Evolutionary conservation across 768 basidiomycete genomes (phyloP), one percentile per base, ranked within the genome.

Genomic region (Panellus pusillus): DNA sequence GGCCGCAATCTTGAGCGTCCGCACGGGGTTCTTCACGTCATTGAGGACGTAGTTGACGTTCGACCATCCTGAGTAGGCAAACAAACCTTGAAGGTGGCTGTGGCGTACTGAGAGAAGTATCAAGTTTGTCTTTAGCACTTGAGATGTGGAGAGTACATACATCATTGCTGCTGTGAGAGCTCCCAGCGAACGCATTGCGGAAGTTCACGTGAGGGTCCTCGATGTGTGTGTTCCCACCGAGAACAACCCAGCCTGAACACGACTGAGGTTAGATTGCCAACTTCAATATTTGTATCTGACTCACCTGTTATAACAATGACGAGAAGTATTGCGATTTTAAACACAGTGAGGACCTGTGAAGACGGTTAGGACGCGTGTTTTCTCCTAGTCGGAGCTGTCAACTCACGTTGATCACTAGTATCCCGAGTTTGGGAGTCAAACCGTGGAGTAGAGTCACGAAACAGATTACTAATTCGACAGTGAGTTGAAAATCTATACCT

Each of bases 1-100:
- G 2, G 79, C 83, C 0, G 83, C 82, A 32, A 84, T 81, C 65
- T 81, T 82, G 47, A 86, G 75, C 8, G 83, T 86, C 40, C 79
- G 75, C 2, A 83, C 72, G 0, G 83, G 83, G 58, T 83, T 70
- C 56, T 76, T 78, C 47, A 85, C 81, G 9, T 84, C 81, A 66
- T 82, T 83, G 52, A 84, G 66, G 6, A 84, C 82, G 48, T 80
- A 81, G 60, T 82, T 82, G 20, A 79, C 77, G 41, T 77, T 79
- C 2, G 78, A 78, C 54, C 54, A 60, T 43, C 58, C 57, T 1
- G 47, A 32, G 49, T 71, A 69, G 7, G 70, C 66, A 40, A 69
- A 66, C 32, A 84, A 66, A 84, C 79, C 55, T 84, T 82, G 74
- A 81, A 82, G 0, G 75, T 82, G 2, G 80, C 83, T 0, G 82